These are phyloP conservation scores for Pascua sp. DNA, from an alignment of 1,284 basidiomycete genomes.

Conservation along the genomic window DNA sequence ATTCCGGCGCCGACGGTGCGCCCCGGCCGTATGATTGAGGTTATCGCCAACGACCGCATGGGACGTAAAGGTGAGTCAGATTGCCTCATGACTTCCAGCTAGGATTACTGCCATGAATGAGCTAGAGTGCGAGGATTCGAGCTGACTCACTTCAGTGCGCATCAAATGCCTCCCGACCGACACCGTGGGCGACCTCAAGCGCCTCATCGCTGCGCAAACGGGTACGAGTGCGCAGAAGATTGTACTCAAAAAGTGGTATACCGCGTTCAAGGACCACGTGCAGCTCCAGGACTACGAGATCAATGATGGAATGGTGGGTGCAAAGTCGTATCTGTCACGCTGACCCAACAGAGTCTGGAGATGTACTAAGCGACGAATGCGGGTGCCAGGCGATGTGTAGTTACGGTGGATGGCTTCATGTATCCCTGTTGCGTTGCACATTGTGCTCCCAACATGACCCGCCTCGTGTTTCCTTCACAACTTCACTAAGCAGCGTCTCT, in stretches of 20 bases:
- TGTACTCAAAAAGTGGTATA: conserved; percentile 97
- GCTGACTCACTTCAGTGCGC: conserved; percentile 61
- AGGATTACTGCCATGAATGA: background rate
- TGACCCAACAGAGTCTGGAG: conserved; percentile 62
- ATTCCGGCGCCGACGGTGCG: conserved; percentile 12
- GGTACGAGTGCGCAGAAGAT: conserved; percentile 86
- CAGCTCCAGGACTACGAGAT: conserved; percentile 92
- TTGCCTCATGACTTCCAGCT: background rate
- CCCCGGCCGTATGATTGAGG: conserved; percentile 57
- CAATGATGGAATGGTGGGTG: conserved; percentile 72
- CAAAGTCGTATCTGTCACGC: background rate
- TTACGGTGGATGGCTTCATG: too few species aligned
- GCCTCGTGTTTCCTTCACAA: too few species aligned
- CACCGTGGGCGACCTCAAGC: conserved; percentile 94
- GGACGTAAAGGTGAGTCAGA: conserved; percentile 79
- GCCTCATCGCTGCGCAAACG: conserved; percentile 92
- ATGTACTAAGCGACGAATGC: conserved; percentile 62
- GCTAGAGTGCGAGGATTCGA: conserved; percentile 2
- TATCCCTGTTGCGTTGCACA: too few species aligned
- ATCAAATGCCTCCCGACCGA: conserved; percentile 92
- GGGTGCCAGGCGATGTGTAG: too few species aligned
- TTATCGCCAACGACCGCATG: conserved; percentile 94
- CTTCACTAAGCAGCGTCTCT: too few species aligned
- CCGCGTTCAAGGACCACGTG: conserved; percentile 89
- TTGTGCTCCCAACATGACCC: too few species aligned